These are phyloP conservation scores for Abortiporus biennis DNA, from an alignment of 1,284 basidiomycete species.

Conservation along the genomic window DNA sequence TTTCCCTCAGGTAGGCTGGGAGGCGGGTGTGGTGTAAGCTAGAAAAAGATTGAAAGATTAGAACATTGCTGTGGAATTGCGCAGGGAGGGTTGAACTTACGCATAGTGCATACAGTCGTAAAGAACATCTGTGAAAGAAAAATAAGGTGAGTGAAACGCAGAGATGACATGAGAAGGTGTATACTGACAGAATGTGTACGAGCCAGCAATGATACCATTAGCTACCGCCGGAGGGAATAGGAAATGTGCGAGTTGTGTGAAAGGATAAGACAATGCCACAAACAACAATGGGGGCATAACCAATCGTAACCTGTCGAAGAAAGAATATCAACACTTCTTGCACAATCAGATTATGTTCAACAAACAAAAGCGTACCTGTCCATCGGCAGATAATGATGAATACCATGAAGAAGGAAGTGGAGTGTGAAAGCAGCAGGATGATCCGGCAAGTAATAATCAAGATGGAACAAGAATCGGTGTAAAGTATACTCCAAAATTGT, in stretches of 20 bases:
- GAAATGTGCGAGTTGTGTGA: constrained; percentile 81
- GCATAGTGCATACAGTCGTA: constrained; percentile 95
- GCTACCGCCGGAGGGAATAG: constrained; percentile 85
- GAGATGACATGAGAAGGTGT: not conserved
- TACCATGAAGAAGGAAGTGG: constrained; percentile 93
- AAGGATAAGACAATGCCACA: constrained; percentile 73
- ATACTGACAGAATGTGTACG: constrained; percentile 85
- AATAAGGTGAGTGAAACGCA: constrained; percentile 2
- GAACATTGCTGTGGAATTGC: constrained; percentile 1
- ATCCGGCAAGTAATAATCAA: constrained; percentile 90
- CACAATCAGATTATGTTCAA: not conserved
- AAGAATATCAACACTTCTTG: constrained; percentile 6
- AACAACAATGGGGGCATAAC: constrained; percentile 98
- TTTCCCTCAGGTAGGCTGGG: constrained; percentile 81
- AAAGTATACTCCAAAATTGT: constrained; percentile 93
- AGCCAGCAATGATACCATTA: constrained; percentile 90
- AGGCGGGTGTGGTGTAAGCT: constrained; percentile 88
- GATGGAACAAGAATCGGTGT: constrained; percentile 97
- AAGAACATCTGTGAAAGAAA: constrained; percentile 53
- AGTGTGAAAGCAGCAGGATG: constrained; percentile 73
- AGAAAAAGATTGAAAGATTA: constrained; percentile 11
- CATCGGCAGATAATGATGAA: constrained; percentile 98
- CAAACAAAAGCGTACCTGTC: constrained; percentile 53
- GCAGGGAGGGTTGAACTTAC: constrained; percentile 33
- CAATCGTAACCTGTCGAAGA: constrained; percentile 62